Percentiles rank a stretch among this genome's conserved stretches.
phyloP scores from a whole-genome alignment of 1,284 basidiomycete genomes.

The Sanghuangporus sanghuang region DNA sequence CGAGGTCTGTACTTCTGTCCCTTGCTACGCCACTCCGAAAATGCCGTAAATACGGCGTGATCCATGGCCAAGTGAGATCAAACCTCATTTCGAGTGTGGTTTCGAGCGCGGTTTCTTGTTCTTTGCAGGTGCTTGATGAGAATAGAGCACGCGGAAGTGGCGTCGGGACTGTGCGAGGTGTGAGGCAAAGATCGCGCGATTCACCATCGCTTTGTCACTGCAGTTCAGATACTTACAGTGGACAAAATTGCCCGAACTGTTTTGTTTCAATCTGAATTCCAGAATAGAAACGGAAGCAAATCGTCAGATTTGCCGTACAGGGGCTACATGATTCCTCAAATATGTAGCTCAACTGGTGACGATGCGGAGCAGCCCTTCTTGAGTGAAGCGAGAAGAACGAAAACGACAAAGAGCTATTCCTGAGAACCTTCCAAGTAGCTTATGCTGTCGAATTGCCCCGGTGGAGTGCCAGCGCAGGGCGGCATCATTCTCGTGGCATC shows the following conservation, averaged over 20 bases:
- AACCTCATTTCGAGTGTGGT: too few species aligned
- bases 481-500: slow-evolving; percentile 1
- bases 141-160: too few species aligned
- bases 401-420: neutral
- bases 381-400: neutral
- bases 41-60: too few species aligned
- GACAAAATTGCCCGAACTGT: neutral
- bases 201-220: too few species aligned
- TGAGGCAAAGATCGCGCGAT: too few species aligned
- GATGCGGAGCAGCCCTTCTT: neutral
- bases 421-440: neutral
- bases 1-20: too few species aligned
- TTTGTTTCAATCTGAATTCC: neutral
- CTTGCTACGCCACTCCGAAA: too few species aligned
- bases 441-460: neutral
- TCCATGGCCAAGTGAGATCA: too few species aligned
- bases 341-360: neutral
- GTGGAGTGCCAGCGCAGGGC: neutral
- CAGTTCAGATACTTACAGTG: too few species aligned
- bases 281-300: neutral
- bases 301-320: neutral
- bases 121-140: too few species aligned
- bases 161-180: too few species aligned
- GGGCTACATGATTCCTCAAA: neutral
- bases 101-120: too few species aligned